phyloP scores from a whole-genome alignment of 2,329 filamentous ascomycete genomes.

The Trematosphaeria pertusa region DNA sequence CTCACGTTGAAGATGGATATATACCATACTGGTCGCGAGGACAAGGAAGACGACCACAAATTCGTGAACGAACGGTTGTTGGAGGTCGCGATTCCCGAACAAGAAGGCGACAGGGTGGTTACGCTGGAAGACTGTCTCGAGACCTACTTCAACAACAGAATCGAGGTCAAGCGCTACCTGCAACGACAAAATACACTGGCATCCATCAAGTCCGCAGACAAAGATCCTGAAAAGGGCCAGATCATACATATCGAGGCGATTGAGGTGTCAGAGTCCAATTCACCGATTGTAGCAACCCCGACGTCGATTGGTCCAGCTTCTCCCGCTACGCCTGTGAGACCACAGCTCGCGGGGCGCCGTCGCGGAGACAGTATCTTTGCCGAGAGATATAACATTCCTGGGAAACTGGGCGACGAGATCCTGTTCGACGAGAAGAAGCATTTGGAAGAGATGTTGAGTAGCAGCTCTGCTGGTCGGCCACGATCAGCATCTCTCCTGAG shows the following conservation, averaged over 20 bases:
- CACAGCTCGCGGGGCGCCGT: constrained; percentile 42
- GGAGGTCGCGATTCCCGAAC: constrained; percentile 87
- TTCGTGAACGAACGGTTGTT: constrained; percentile 90
- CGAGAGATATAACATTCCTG: constrained; percentile 47
- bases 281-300: constrained; percentile 44
- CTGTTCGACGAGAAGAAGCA: constrained; percentile 58
- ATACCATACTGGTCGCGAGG: constrained; percentile 86
- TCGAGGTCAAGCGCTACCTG: constrained; percentile 83
- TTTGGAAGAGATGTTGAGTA: constrained; percentile 48
- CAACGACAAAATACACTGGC: constrained; percentile 66
- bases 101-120: constrained; percentile 70
- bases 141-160: constrained; percentile 91
- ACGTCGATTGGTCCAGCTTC: constrained; percentile 32
- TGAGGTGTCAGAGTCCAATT: constrained; percentile 45
- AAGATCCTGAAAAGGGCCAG: constrained; percentile 45
- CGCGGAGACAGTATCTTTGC: constrained; percentile 60
- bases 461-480: constrained; percentile 41
- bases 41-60: constrained; percentile 88
- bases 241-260: constrained; percentile 53
- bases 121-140: constrained; percentile 91
- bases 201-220: constrained; percentile 49
- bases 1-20: constrained; percentile 93
- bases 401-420: constrained; percentile 56
- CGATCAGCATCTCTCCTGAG: constrained; percentile 52
- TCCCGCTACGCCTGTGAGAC: constrained; percentile 35